Base-by-base conservation (phyloP, 2,329 filamentous ascomycete genomes). In the Pestalotiopsis sp. region DNA sequence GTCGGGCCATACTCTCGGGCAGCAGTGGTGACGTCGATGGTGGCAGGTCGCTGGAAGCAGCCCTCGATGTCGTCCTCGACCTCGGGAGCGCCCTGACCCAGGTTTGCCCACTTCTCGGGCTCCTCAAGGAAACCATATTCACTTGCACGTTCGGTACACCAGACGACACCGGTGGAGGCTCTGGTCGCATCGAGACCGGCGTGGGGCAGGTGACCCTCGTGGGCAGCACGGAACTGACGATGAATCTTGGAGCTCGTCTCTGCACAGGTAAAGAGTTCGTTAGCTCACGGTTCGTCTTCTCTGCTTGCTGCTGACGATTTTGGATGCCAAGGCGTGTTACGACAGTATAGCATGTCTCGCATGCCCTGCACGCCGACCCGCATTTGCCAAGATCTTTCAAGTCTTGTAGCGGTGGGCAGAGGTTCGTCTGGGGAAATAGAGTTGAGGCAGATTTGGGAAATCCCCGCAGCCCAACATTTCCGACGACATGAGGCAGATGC, bases 1-100 rank as follows among this genome's bases (percentile, higher is more conserved):
- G 95, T 98, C 38, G 95, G 95, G 49, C 94, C 92, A 81, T 98
- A 98, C 81, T 98, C 95, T 77, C 95, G 87, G 56, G 92, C 92
- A 71, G 90, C 90, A 76, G 93, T 88, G 73, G 88, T 91, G 76
- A 98, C 88, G 74, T 96, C 90, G 75, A 98, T 93, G 58, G 86
- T 87, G 65, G 89, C 88, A 6, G 95, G 95, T 17, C 95, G 90
- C 75, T 91, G 86, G 79, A 98, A 98, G 83, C 93, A 96, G 68
- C 95, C 94, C 75, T 91, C 88, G 75, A 98, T 98, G 72, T 96
- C 94, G 73, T 97, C 93, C 75, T 97, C 95, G 70, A 97, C 95
- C 80, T 98, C 94, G 58, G 95, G 95, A 17, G 95, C 95, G 74
- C 95, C 95, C 83, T 98, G 95, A 40, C 95, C 95, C 66, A 98